A percentile compares a stretch with the other conserved stretches of the same genome.
Evolutionary conservation across 208 protist species (phyloP).

Genomic region (Perkinsela sp.): DNA sequence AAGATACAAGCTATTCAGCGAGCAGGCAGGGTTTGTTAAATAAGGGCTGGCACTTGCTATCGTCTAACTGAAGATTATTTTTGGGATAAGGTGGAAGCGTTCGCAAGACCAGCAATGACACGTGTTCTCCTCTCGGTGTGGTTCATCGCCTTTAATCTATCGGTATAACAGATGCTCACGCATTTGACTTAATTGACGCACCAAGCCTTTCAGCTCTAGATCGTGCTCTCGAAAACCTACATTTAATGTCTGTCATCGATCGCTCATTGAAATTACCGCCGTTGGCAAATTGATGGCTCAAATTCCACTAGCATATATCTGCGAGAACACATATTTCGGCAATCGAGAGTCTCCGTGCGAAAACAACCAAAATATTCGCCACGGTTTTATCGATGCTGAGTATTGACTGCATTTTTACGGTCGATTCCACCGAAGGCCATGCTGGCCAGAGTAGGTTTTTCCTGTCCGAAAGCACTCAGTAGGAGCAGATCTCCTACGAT

Average conservation of each 20-base stretch:
- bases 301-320: conserved; percentile 82
- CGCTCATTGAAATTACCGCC: conserved; percentile 72
- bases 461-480: no score
- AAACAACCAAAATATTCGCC: not conserved
- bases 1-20: conserved; percentile 74
- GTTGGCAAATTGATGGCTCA: conserved; percentile 81
- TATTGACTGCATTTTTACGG: not conserved
- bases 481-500: not conserved
- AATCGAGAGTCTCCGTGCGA: not conserved
- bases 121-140: conserved; percentile 84
- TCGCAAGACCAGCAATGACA: conserved; percentile 88
- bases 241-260: conserved; percentile 87
- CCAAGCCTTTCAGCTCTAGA: conserved; percentile 58
- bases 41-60: conserved; percentile 85
- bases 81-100: conserved; percentile 70
- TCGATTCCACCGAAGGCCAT: not conserved
- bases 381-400: not conserved
- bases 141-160: conserved; percentile 81
- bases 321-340: not conserved
- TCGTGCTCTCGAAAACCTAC: conserved; percentile 54
- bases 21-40: conserved; percentile 82
- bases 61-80: conserved; percentile 77
- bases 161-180: conserved; percentile 76
- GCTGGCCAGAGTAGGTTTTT: not conserved
- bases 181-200: conserved; percentile 95